Conservation (phyloP, 257 asterid species). For the Solanum chiquidenum region DNA sequence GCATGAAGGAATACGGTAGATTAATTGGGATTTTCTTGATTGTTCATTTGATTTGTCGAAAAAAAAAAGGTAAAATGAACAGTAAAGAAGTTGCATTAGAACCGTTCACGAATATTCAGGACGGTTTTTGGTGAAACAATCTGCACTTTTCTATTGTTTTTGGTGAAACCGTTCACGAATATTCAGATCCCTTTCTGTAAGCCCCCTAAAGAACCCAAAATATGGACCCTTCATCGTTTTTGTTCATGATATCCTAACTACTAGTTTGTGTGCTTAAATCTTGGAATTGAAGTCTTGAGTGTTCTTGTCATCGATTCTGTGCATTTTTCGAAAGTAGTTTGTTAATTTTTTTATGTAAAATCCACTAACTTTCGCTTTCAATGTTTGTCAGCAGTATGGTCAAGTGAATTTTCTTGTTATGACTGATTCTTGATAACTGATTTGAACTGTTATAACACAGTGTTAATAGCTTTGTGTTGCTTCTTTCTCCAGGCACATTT, state of each 20-base stretch:
- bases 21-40: background rate
- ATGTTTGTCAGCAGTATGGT: background rate
- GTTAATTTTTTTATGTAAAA: background rate
- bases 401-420: background rate
- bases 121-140: background rate
- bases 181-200: background rate
- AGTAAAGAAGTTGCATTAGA: background rate
- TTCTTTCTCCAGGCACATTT: background rate
- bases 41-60: background rate
- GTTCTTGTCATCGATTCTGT: background rate
- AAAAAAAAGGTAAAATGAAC: background rate
- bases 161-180: too few relatives aligned
- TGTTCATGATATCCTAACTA: background rate
- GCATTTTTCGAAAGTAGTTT: background rate
- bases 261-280: background rate
- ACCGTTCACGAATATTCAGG: background rate
- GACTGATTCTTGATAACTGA: background rate
- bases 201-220: background rate
- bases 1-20: background rate
- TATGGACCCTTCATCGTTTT: background rate
- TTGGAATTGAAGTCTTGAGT: background rate
- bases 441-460: background rate
- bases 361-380: background rate
- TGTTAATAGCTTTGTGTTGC: background rate
- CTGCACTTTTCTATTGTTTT: background rate